Conservation (phyloP, 495 filamentous ascomycete genomes). For the Hyaloscypha hepaticicola region DNA sequence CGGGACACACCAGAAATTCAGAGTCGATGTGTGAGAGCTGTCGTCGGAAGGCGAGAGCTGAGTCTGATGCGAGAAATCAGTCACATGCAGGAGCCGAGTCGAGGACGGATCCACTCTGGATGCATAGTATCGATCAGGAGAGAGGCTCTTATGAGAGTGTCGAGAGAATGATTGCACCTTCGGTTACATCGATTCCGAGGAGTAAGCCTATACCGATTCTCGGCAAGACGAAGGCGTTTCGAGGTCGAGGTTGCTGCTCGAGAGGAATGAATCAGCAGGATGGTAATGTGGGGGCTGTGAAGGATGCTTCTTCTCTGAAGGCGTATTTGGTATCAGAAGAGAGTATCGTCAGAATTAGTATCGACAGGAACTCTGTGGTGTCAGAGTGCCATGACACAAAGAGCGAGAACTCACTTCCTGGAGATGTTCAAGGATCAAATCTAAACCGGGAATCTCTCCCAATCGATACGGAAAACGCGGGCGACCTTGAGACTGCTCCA, state of each 20-base stretch:
- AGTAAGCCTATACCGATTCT: not conserved
- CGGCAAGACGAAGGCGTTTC: not conserved
- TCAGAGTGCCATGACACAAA: not conserved
- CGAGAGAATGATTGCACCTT: not conserved
- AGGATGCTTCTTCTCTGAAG: not conserved
- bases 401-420: not conserved
- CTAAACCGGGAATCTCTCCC: not conserved
- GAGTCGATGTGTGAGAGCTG: not conserved
- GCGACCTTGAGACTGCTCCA: not conserved
- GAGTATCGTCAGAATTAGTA: not conserved
- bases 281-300: not conserved
- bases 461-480: not conserved
- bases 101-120: not conserved
- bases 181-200: not conserved
- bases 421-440: not conserved
- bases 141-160: not conserved
- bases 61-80: not conserved
- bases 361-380: not conserved
- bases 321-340: not conserved
- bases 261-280: not conserved
- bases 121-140: not conserved
- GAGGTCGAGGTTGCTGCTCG: not conserved
- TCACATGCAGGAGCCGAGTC: not conserved
- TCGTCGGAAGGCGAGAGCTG: not conserved
- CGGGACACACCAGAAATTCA: not conserved